Base-by-base conservation (phyloP, 2,329 filamentous ascomycete species). In the Phaeosphaeria sp. region DNA sequence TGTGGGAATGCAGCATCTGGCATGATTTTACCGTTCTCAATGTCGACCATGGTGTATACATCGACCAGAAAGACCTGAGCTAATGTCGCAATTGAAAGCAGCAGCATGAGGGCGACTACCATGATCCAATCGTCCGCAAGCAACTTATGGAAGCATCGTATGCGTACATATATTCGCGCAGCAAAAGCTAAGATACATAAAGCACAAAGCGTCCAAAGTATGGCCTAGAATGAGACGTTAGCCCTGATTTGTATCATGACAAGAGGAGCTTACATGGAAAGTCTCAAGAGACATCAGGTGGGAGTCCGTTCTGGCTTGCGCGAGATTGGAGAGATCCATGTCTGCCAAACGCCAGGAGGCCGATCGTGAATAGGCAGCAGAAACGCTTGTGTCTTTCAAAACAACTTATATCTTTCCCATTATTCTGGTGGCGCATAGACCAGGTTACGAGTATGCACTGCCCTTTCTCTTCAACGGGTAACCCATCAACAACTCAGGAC, bases 101-200 rank as follows among this genome's bases (percentile, higher is more conserved):
- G 51, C 13, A 62, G 24, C 4, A 25, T 45, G 18, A 56, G 21
- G 7, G 59, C 59, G 33, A 62, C 46, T 17, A 57, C 44, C 59
- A 59, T 59, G 40, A 53, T 8, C 27, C 25, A 59, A 33, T 59
- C 59, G 30, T 59, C 59, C 15, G 59, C 7, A 11, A 62, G 47
- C n/a, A 62, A 27, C 11, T 39, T 20, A 18, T 24, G 56, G 20
- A 62, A 62, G 25, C 56, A 62, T 6, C 18, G n/a, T 25, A 52
- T 56, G 15, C 59, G 59, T 25, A 62, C 46, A 51, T 59, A 62
- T 15, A 55, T 7, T 7, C 56, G 42, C 20, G 36, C 20, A 17
- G 48, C 20, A 39, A 49, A 56, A 17, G 52, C 59, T 3, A 36
- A 36, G 30, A 9, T 36, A 15, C 30, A 36, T 9, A 36, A 3